Conservation (phyloP, 2,329 filamentous ascomycete genomes). For the Beauveria bassiana region DNA sequence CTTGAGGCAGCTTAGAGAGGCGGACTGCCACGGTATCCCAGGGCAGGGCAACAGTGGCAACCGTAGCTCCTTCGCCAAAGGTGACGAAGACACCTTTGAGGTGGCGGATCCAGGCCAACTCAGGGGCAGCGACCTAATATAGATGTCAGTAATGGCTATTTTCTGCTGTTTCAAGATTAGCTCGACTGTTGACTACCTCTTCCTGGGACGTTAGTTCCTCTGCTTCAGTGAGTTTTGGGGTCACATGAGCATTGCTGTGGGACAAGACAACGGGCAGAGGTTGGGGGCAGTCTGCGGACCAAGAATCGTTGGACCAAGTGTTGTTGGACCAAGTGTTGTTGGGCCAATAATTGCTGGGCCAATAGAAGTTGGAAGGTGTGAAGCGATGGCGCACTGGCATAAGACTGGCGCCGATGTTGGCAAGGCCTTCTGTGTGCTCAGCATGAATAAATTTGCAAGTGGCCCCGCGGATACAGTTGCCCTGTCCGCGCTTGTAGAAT, state of each 20-base stretch:
- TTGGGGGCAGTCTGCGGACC: background rate
- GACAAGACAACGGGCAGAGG: background rate
- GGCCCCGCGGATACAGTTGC: background rate
- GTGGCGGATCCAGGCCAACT: constrained; percentile 1
- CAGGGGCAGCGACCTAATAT: background rate
- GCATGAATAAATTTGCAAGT: background rate
- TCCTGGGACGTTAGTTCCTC: background rate
- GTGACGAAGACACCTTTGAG: constrained; percentile 5
- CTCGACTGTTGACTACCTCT: background rate
- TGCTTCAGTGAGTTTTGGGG: background rate
- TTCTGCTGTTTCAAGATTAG: background rate
- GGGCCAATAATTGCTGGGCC: background rate
- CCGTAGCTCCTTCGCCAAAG: constrained; percentile 4
- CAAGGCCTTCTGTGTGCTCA: background rate
- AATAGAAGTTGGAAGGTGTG: background rate
- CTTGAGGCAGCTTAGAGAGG: background rate
- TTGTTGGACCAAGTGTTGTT: background rate
- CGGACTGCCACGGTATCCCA: background rate
- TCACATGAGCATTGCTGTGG: background rate
- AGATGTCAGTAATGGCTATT: background rate
- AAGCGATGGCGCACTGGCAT: background rate
- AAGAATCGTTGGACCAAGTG: no score
- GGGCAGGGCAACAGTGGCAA: background rate
- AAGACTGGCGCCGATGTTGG: background rate
- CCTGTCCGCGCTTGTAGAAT: background rate